A percentile compares a stretch with the other conserved stretches of the same genome.
These are phyloP conservation scores for Abrus precatorius DNA, from an alignment of 306 rosid genomes.

Conservation along the genomic window DNA sequence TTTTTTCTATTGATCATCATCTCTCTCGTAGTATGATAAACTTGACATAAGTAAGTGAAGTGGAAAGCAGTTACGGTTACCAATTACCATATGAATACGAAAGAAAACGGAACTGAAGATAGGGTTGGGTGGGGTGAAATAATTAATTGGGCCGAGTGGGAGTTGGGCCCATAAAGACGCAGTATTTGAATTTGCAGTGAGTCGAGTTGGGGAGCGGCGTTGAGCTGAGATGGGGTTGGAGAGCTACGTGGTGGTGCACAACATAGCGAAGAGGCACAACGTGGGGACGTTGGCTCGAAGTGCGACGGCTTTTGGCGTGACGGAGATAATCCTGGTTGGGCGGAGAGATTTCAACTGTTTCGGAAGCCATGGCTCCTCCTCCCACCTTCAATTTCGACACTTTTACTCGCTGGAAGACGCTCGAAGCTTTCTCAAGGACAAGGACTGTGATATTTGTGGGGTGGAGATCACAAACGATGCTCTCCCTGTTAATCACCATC, in stretches of 20 bases:
- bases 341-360: slow-evolving; percentile 91
- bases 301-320: slow-evolving; percentile 91
- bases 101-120: no score
- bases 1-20: slow-evolving; percentile 8
- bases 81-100: no score
- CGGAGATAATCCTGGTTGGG: slow-evolving; percentile 84
- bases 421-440: slow-evolving; percentile 75
- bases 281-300: slow-evolving; percentile 91
- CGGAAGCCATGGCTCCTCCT: slow-evolving; percentile 91
- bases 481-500: slow-evolving; percentile 78
- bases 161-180: no score
- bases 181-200: no score
- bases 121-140: no score
- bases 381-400: slow-evolving; percentile 89
- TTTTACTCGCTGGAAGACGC: slow-evolving; percentile 87
- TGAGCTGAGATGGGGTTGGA: slow-evolving; percentile 44
- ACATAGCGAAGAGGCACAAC: slow-evolving; percentile 92
- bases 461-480: slow-evolving; percentile 90
- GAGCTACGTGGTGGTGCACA: slow-evolving; percentile 90
- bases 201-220: no score
- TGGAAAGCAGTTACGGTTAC: no score
- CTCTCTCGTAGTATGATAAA: not conserved
- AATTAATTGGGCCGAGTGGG: no score
- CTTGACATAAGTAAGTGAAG: no score
- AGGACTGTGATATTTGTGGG: slow-evolving; percentile 87